phyloP scores from a whole-genome alignment of 495 filamentous ascomycete genomes.

The Aspergillus heteromorphus region DNA sequence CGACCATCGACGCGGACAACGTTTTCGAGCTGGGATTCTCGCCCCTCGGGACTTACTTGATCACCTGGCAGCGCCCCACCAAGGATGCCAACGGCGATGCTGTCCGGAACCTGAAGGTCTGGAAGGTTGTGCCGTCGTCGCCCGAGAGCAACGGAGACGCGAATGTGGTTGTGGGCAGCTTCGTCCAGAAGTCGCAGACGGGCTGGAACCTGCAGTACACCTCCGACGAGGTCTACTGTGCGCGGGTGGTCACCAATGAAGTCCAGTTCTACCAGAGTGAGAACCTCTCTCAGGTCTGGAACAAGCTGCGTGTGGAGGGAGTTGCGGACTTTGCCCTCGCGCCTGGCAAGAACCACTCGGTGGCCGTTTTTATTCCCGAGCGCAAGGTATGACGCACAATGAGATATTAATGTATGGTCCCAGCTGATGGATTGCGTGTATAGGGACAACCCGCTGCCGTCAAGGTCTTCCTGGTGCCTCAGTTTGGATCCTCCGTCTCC shows the following conservation, averaged over 20 bases:
- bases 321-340: constrained; percentile 85
- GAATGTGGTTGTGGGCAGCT: constrained; percentile 72
- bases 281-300: constrained; percentile 83
- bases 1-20: constrained; percentile 67
- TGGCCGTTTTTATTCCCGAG: constrained; percentile 92
- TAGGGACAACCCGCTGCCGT: constrained; percentile 87
- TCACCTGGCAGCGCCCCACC: constrained; percentile 90
- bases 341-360: constrained; percentile 78
- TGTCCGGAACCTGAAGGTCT: constrained; percentile 93
- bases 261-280: constrained; percentile 92
- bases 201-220: constrained; percentile 99
- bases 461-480: constrained; percentile 88
- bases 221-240: constrained; percentile 84
- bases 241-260: constrained; percentile 90
- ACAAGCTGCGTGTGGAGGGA: constrained; percentile 88
- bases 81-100: constrained; percentile 93
- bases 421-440: constrained; percentile 6
- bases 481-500: constrained; percentile 73
- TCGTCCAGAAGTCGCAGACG: constrained; percentile 90
- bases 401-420: background rate
- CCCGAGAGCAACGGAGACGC: constrained; percentile 40
- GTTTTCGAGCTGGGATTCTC: constrained; percentile 95
- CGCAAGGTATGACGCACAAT: constrained; percentile 60
- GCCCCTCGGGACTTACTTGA: constrained; percentile 82
- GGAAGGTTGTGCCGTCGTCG: constrained; percentile 58